Conservation (phyloP, 805 yeast genomes). For the Cyberlindnera maclurae region DNA sequence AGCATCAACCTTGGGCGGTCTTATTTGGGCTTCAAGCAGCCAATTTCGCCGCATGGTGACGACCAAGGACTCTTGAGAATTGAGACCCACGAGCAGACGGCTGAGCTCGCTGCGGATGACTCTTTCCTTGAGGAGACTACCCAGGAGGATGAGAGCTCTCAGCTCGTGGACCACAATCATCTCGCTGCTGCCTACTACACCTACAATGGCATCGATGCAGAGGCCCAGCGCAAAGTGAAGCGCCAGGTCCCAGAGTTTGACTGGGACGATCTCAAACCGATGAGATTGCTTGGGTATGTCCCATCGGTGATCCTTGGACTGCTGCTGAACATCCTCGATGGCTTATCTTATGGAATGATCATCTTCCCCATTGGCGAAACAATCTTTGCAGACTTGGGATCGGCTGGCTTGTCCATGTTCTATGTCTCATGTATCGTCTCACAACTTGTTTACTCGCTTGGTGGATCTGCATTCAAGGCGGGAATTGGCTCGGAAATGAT, state of each 20-base stretch:
- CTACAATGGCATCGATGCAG: constrained; percentile 4
- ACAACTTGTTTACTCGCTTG: constrained; percentile 80
- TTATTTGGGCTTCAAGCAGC: constrained; percentile 22
- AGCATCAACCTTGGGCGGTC: constrained; percentile 16
- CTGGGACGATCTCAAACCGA: constrained; percentile 8
- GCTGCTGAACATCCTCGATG: constrained; percentile 82
- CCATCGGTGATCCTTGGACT: constrained; percentile 88
- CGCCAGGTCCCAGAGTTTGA: constrained; percentile 8
- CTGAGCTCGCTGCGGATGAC: constrained; percentile 52
- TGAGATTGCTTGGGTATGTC: constrained; percentile 21
- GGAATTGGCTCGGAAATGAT: constrained; percentile 99
- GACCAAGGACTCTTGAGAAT: neutral
- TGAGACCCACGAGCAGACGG: constrained; percentile 43
- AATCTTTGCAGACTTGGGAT: constrained; percentile 69
- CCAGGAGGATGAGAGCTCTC: constrained; percentile 4
- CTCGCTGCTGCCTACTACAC: constrained; percentile 9
- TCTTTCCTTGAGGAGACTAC: constrained; percentile 25
- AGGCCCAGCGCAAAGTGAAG: constrained; percentile 2
- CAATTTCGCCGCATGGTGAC: neutral
- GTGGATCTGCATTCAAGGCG: constrained; percentile 82
- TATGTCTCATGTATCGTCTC: constrained; percentile 87
- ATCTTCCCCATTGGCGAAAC: constrained; percentile 87
- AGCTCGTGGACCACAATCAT: constrained; percentile 6
- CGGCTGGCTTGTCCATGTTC: constrained; percentile 90
- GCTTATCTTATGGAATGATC: constrained; percentile 94